Base-by-base conservation (phyloP, 371 early-diverging fungal species). In the Mortierella sp. region DNA sequence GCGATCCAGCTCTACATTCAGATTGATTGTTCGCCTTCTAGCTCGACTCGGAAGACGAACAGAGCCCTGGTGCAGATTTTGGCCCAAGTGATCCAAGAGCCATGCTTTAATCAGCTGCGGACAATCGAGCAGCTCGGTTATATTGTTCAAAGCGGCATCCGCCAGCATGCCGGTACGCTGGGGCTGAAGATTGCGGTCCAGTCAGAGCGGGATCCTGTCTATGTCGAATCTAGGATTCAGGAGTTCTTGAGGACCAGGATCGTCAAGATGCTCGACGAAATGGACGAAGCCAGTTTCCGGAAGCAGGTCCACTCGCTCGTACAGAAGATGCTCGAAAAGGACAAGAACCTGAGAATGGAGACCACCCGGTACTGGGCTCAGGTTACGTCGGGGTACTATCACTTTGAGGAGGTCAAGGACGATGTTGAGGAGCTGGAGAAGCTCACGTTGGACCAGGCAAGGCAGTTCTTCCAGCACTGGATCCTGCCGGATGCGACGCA, bases 61-160 rank as follows among this genome's bases (percentile, higher is more conserved):
- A 84, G 91, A 34, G 90, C 88, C 3, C 64, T 83, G 19, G 58
- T 89, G 17, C 85, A 84, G 23, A 79, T 98, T 27, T 51, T 94
- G 50, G 82, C 86, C 3, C 92, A 94, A 62, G 89, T 97, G 24
- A 80, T 89, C 0, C 81, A 87, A 55, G 96, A 97, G 72, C 95
- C 97, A 17, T 94, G 89, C 64, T 97, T 96, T 80, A 91, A 97
- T 70, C 91, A 91, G 70, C 81, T 97, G 39, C 86, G 97, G 24
- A 97, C 97, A 5, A 93, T 93, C 53, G 95, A 95, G 64, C 93
- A 93, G 70, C 79, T 95, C 12, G 94, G 95, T 12, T 95, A 95
- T 65, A 64, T 91, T 58, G 93, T 92, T 4, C 88, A 84, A 53
- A 86, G 89, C 67, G 88, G 89, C 26, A 69, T 87, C 8, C 83